Conservation (phyloP, 352 stramenopile species). For the Phytopythium kandeliae region DNA sequence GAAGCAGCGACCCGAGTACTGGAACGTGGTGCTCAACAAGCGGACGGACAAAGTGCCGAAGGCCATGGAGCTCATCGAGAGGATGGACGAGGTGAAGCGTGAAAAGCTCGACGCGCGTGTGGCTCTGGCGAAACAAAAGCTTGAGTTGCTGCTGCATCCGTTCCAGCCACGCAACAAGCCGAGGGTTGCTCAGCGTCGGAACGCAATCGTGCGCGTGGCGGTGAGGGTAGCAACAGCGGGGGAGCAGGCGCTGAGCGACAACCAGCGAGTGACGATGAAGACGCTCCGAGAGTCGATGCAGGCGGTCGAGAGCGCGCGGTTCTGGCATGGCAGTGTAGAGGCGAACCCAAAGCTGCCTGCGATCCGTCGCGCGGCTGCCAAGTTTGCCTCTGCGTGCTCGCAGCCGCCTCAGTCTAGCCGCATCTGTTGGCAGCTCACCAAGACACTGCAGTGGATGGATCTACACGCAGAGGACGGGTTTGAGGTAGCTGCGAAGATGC, state of each 20-base stretch:
- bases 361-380: constrained; percentile 2
- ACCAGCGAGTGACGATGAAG: neutral
- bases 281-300: constrained; percentile 24
- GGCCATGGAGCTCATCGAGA: constrained; percentile 50
- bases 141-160: constrained; percentile 45
- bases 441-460: constrained; percentile 51
- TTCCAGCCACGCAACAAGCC: constrained; percentile 44
- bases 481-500: constrained; percentile 29
- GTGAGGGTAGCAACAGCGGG: constrained; percentile 1
- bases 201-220: constrained; percentile 33
- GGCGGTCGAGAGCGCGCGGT: constrained; percentile 39
- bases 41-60: constrained; percentile 42
- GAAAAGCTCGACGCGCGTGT: constrained; percentile 50
- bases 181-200: constrained; percentile 29
- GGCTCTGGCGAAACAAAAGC: constrained; percentile 43
- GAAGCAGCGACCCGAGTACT: constrained; percentile 50
- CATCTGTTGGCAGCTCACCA: constrained; percentile 35
- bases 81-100: constrained; percentile 44
- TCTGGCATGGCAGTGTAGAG: constrained; percentile 53
- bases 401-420: constrained; percentile 17
- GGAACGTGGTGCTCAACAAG: constrained; percentile 73
- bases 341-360: constrained; percentile 18
- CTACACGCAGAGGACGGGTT: constrained; percentile 46
- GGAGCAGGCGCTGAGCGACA: neutral
- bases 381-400: constrained; percentile 30